Conservation (phyloP, 352 stramenopile genomes). For the Globisporangium acanthophoron region DNA sequence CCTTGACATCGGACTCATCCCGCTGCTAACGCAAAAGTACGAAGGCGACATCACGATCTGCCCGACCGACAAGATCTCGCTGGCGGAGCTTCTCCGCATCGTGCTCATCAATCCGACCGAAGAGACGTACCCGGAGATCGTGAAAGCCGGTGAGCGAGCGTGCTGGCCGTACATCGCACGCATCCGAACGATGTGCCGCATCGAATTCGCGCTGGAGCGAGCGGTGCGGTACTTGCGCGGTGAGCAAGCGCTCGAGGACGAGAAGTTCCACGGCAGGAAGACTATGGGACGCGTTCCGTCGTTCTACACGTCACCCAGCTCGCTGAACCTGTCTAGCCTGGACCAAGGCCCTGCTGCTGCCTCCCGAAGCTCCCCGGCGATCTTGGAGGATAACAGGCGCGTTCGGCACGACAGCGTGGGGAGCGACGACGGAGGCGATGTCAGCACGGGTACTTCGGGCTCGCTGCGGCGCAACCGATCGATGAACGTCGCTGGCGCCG, state of each 20-base stretch:
- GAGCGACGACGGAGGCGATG: constrained; percentile 9
- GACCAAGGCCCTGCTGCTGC: constrained; percentile 24
- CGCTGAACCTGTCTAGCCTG: constrained; percentile 77
- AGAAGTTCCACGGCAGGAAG: constrained; percentile 61
- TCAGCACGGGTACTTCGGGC: neutral
- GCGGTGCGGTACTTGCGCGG: constrained; percentile 75
- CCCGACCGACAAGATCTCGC: constrained; percentile 86
- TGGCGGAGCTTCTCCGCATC: constrained; percentile 73
- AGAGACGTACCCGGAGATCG: constrained; percentile 55
- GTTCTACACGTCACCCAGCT: constrained; percentile 85
- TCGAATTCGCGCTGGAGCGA: constrained; percentile 95
- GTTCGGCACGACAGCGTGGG: constrained; percentile 7
- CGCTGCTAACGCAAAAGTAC: constrained; percentile 91
- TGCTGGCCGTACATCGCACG: constrained; percentile 92
- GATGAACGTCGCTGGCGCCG: constrained; percentile 74
- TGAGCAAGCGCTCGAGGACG: constrained; percentile 79
- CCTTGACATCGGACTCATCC: constrained; percentile 75
- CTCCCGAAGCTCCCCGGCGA: neutral
- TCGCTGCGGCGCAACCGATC: constrained; percentile 66
- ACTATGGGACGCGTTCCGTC: constrained; percentile 75
- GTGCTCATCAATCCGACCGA: constrained; percentile 78
- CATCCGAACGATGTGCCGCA: constrained; percentile 95
- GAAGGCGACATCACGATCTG: constrained; percentile 98
- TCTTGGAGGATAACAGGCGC: neutral
- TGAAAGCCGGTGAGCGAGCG: constrained; percentile 88